Base-by-base conservation (phyloP, 441 rosid species). In the Brassica hybrid region DNA sequence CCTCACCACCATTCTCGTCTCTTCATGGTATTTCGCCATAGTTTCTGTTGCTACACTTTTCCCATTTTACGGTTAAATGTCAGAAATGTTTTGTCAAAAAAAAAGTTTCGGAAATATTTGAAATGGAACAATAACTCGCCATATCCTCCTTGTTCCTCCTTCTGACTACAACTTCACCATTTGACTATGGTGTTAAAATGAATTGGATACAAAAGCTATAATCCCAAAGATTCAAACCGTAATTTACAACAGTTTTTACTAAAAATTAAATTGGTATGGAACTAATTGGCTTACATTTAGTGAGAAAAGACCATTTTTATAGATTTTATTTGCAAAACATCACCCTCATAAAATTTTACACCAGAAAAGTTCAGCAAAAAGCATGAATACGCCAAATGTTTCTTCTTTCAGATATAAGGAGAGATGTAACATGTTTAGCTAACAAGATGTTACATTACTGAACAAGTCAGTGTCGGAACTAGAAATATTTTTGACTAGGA, bases 331-430 rank as follows among this genome's bases (percentile, higher is more conserved):
- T 1, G 30, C 68, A 54, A 54, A 52, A 50, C 57, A 50, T 12
- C 13, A 4, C 23, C 32, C 6, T 27, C 32, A 27, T 27, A 27
- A 27, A 27, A 27, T 27, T 27, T 27, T 27, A 27, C 32, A 27
- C 6, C 32, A 27, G 32, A 27, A 6, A 64, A 41, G 43, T 21
- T 80, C 82, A 90, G 90, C 97, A 21, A 94, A 79, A 88, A 88
- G 85, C 99, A 96, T 18, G 98, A 89, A 83, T 94, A 89, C 10
- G 97, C 99, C 83, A 96, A 65, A 78, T 96, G 99, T 82, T 96
- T 96, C 88, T 90, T 90, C 90, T 91, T 96, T n/a, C 91, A 79
- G 73, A 96, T 83, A 43, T 93, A 96, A 0, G 98, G 95, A 61
- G 99, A 89, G 78, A 94, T 84, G 86, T 84, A 89, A 66, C 23